A percentile compares a stretch with the other conserved stretches of the same genome.
Evolutionary conservation across 2,329 filamentous ascomycete species (phyloP).

Genomic region (Cercospora zeae-maydis): DNA sequence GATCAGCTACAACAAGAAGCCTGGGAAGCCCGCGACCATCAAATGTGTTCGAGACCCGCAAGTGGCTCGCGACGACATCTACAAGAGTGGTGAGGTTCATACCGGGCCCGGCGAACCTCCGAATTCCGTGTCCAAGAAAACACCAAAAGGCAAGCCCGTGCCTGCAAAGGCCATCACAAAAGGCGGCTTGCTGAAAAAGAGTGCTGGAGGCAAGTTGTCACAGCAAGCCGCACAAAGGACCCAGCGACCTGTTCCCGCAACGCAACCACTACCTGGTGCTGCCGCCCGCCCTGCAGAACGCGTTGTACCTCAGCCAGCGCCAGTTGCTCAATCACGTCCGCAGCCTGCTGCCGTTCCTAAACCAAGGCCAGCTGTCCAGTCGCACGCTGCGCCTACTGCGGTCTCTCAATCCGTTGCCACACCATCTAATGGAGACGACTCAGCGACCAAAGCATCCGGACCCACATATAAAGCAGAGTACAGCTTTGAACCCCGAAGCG

Average conservation of each 20-base stretch:
- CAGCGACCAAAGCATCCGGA: no score
- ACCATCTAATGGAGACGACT: neutral
- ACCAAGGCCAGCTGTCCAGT: conserved; percentile 49
- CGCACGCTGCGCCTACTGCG: conserved; percentile 54
- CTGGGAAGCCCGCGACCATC: conserved; percentile 81
- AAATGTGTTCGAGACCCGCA: conserved; percentile 88
- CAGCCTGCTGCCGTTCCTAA: conserved; percentile 17
- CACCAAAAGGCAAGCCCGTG: conserved; percentile 81
- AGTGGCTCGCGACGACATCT: conserved; percentile 68
- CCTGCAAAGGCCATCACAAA: conserved; percentile 86
- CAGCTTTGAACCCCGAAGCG: conserved; percentile 79
- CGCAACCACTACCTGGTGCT: conserved; percentile 36
- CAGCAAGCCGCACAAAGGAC: conserved; percentile 48
- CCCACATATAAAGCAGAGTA: conserved; percentile 82
- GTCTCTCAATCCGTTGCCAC: neutral
- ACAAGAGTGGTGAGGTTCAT: conserved; percentile 91
- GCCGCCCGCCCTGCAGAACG: conserved; percentile 27
- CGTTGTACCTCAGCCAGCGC: conserved; percentile 27
- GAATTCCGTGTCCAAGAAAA: conserved; percentile 76
- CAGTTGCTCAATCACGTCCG: conserved; percentile 7
- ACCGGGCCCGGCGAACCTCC: conserved; percentile 79
- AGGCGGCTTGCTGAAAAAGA: conserved; percentile 77
- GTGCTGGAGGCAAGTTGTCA: conserved; percentile 71
- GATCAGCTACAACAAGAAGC: conserved; percentile 97
- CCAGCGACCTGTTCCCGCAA: conserved; percentile 49